Evolutionary conservation across 2,329 filamentous ascomycete species (phyloP).

Genomic region (Colletotrichum costaricense): DNA sequence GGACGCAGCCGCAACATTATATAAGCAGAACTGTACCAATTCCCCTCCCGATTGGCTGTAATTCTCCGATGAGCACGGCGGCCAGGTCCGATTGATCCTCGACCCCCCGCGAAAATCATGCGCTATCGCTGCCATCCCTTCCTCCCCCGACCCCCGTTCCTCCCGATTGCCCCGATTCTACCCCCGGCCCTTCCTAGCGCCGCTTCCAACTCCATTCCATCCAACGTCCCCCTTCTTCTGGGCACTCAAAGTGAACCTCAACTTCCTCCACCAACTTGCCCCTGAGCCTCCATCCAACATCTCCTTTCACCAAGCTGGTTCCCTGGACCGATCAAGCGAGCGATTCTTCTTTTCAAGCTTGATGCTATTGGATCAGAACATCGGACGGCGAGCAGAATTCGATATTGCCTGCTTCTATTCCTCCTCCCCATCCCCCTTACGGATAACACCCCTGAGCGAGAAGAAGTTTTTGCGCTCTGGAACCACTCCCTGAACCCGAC

Average conservation of each 20-base stretch:
- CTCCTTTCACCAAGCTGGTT: conserved; percentile 5
- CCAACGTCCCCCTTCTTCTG: conserved; percentile 27
- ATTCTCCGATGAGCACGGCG: conserved; percentile 15
- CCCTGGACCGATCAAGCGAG: neutral
- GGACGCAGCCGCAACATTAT: conserved; percentile 17
- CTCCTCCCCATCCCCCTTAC: neutral
- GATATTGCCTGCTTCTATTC: neutral
- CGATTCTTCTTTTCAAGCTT: neutral
- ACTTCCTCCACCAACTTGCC: conserved; percentile 27
- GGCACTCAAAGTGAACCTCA: conserved; percentile 36
- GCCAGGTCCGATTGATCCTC: conserved; percentile 29
- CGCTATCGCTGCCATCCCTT: neutral
- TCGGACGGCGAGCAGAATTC: conserved; percentile 8
- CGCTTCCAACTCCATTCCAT: conserved; percentile 19
- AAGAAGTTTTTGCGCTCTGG: conserved; percentile 12
- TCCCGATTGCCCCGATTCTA: neutral
- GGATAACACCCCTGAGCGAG: neutral
- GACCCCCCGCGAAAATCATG: conserved; percentile 32
- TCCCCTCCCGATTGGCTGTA: conserved; percentile 14
- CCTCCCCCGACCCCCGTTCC: too few species aligned
- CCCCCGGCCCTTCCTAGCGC: neutral
- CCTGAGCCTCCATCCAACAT: conserved; percentile 29
- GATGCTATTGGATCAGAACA: conserved; percentile 21
- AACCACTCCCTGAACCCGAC: neutral
- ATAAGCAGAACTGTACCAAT: neutral